Percentiles rank a stretch among this genome's conserved stretches.
Conservation (phyloP, 2,329 filamentous ascomycete species). For the Diaporthe ilicicola region DNA sequence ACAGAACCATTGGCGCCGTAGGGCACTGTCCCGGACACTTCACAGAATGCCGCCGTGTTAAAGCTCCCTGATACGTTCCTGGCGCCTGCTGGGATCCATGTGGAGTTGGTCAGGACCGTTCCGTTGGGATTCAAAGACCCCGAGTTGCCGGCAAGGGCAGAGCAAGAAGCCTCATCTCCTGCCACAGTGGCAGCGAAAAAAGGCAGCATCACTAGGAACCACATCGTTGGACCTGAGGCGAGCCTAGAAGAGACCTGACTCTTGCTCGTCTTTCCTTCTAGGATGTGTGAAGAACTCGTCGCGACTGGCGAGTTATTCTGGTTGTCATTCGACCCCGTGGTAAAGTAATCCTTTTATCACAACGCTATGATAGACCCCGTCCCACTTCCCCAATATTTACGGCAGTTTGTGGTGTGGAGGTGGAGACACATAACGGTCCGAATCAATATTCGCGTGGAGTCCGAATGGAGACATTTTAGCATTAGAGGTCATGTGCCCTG, state of each 20-base stretch:
- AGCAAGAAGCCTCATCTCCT: neutral
- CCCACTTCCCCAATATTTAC: constrained; percentile 11
- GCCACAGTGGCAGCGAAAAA: neutral
- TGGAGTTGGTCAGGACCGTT: constrained; percentile 17
- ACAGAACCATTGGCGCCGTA: neutral
- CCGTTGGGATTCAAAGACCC: neutral
- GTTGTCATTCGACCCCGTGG: neutral
- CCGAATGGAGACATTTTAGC: neutral
- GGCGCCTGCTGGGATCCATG: neutral
- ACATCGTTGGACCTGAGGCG: neutral
- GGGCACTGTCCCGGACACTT: neutral
- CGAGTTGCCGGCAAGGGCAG: neutral
- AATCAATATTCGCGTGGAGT: constrained; percentile 8
- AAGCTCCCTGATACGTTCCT: constrained; percentile 3
- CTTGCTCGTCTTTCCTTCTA: too few relatives aligned
- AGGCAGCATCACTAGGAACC: neutral
- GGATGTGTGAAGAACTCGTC: neutral
- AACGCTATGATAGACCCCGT: neutral
- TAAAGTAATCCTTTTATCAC: neutral
- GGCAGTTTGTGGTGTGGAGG: neutral
- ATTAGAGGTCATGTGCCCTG: constrained; percentile 2
- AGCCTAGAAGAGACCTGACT: neutral
- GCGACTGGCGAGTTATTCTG: too few relatives aligned
- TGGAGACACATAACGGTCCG: constrained; percentile 18
- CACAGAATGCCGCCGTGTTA: constrained; percentile 4